Evolutionary conservation across 352 stramenopile species (phyloP), one percentile per base, ranked within the genome.

Genomic region (Globisporangium paroecandrum): DNA sequence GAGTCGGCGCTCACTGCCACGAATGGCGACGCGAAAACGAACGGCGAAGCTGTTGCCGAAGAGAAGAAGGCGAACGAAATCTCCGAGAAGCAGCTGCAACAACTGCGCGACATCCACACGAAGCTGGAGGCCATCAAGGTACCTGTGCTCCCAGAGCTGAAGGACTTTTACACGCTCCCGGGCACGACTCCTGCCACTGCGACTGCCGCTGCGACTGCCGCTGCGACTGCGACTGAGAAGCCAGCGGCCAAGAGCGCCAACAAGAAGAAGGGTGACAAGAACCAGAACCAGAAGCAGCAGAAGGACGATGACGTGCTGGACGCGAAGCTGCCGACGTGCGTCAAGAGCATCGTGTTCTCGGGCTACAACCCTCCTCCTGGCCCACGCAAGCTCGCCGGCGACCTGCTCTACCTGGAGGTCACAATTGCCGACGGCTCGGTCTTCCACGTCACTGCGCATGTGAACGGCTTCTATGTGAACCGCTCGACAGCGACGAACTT

Each of bases 401-500:
- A 99, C 71, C 79, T 99, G 51, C 71, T 97, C 27, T 99, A 99
- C 77, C 73, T 99, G 38, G 92, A 98, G 71, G 85, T 98, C 32
- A 73, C 68, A 43, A 83, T 81, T 25, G 75, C 89, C 25, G 90
- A 98, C 68, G 82, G 82, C 68, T 73, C 69, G 0, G 74, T 83
- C 34, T 84, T 93, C 64, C 78, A 95, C 68, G 81, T 98, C 65
- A 98, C 96, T 5, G 93, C 89, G 18, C 89, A 94, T 62, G 77
- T 97, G 8, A 86, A 90, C 25, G 97, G 97, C 22, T 99, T 98
- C 79, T 99, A 93, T 69, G 82, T 99, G 24, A 99, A 98, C 83
- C 74, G 82, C 46, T 94, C 83, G 36, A 96, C 75, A 18, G 56
- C 76, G 1, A 73, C 73, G 38, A 85, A 76, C 58, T 98, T 98